Evolutionary conservation across 495 filamentous ascomycete genomes (phyloP).

Genomic region (Penicillium ochrochloron): DNA sequence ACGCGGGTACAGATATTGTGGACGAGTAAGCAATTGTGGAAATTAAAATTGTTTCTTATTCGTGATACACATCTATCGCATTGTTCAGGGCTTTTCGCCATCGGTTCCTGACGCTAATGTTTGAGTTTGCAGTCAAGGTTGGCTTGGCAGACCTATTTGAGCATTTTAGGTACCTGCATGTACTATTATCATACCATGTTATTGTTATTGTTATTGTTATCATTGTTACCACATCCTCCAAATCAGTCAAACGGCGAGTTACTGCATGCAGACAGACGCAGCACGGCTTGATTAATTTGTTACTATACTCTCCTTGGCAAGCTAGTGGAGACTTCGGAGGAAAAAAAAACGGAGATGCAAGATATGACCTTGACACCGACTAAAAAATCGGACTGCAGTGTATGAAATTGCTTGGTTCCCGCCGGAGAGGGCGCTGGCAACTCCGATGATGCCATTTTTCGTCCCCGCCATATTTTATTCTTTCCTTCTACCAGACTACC

Average conservation of each 20-base stretch:
- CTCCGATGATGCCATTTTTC: slow-evolving; percentile 1
- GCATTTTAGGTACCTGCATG: background rate
- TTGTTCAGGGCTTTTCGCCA: background rate
- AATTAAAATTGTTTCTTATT: background rate
- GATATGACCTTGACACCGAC: background rate
- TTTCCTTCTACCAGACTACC: background rate
- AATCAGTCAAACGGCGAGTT: background rate
- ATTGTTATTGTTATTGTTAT: background rate
- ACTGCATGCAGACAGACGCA: background rate
- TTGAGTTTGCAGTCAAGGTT: background rate
- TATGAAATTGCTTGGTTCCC: background rate
- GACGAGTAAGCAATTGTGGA: background rate
- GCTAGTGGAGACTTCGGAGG: slow-evolving; percentile 4
- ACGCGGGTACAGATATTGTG: background rate
- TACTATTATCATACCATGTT: background rate
- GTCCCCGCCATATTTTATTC: background rate
- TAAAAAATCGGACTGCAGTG: background rate
- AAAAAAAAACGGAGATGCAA: background rate
- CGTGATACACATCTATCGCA: background rate
- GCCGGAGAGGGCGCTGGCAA: background rate
- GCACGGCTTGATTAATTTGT: background rate
- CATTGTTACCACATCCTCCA: background rate
- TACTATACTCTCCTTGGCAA: background rate
- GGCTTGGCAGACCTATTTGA: slow-evolving; percentile 1
- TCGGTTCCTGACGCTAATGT: slow-evolving; percentile 21